Base-by-base conservation (phyloP, 208 protist genomes). In the Porcisia hertigi region DNA sequence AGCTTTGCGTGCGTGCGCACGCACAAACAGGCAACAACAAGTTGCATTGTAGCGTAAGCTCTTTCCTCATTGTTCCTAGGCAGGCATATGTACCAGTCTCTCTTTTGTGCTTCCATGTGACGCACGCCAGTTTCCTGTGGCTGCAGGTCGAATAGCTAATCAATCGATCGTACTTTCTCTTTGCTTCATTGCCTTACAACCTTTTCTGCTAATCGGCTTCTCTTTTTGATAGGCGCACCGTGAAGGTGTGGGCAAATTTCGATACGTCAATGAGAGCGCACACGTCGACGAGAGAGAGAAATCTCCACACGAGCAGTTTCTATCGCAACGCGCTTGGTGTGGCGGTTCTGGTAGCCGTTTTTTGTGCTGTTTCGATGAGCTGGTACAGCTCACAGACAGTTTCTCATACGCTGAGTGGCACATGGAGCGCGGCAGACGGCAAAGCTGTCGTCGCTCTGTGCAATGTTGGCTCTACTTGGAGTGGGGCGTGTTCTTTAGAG, bases 301-400 rank as follows among this genome's bases (percentile, higher is more conserved):
- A 2, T 47, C 34, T 4, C 25, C 2, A 20, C 36, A 45, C 69
- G 34, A 11, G n/a, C 49, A 59, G 53, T 14, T 23, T 76, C 14
- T 79, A 75, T 52, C 74, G 79, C 39, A 83, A 54, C 49, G 63
- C 36, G 3, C 49, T 76, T 43, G 60, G 52, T 36, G 39, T 67
- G 25, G 55, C 69, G 54, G 58, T 88, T 39, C 69, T 85, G 54
- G 67, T 73, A 25, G 71, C 76, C 58, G 82, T 86, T 39, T 47
- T 86, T 25, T 82, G 43, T 59, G 57, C 87, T 55, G 73, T 77
- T 30, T 74, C 76, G 47, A 77, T 84, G 66, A 88, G 84, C 64
- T 85, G 84, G 84, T 77, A 73, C 12, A 88, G 84, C 54, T 80
- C 80, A 20, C 71, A 75, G 9, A 80, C 80, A 25, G 71, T 88